Evolutionary conservation across 2,329 filamentous ascomycete species (phyloP).

Genomic region (Pseudopyricularia javanii): DNA sequence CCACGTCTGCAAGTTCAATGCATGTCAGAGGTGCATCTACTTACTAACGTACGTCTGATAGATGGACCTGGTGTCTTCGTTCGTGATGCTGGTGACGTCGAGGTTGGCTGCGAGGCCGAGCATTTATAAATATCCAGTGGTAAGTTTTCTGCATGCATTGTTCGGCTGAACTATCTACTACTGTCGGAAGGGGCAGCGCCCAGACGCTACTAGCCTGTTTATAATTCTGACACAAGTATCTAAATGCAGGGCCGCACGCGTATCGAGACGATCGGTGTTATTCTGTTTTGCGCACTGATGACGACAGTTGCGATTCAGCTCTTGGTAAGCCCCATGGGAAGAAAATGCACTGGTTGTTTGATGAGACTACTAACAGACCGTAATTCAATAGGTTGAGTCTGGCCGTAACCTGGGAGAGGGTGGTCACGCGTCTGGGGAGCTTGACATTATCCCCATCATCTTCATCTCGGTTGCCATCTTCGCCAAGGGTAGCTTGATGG

Average conservation of each 20-base stretch:
- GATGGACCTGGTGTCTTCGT: conserved; percentile 52
- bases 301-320: conserved; percentile 53
- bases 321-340: conserved; percentile 25
- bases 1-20: not conserved
- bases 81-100: conserved; percentile 49
- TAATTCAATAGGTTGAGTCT: conserved; percentile 33
- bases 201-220: not conserved
- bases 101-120: conserved; percentile 46
- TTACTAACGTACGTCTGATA: conserved; percentile 10
- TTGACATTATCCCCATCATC: conserved; percentile 40
- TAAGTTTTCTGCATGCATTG: conserved; percentile 13
- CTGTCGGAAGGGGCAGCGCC: not conserved
- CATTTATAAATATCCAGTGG: conserved; percentile 49
- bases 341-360: not conserved
- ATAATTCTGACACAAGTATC: not conserved
- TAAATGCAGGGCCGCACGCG: conserved; percentile 37
- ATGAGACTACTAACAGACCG: conserved; percentile 10
- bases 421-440: conserved; percentile 23
- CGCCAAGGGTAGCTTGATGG: conserved; percentile 36
- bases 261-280: conserved; percentile 52
- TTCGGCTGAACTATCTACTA: no score
- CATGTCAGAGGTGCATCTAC: not conserved
- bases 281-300: conserved; percentile 55
- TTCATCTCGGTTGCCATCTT: conserved; percentile 42
- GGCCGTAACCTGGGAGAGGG: conserved; percentile 35